Evolutionary conservation across 1,284 basidiomycete species (phyloP).

Genomic region (Stygiomarasmius scandens): DNA sequence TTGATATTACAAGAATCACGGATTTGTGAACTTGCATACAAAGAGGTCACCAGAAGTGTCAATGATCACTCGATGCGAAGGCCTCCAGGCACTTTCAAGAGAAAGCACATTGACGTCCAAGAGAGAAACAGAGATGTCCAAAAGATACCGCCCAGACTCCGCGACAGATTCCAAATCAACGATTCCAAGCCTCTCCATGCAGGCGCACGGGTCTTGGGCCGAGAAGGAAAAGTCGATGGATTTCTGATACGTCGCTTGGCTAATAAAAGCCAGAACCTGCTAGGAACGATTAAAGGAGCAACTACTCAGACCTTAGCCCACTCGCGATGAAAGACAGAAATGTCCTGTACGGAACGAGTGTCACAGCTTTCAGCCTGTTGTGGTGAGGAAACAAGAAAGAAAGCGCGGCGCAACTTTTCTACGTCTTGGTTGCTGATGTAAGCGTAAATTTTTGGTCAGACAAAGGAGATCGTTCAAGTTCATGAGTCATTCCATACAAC

Average conservation of each 20-base stretch:
- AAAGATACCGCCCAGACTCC: slow-evolving; percentile 22
- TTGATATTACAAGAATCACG: too few relatives aligned
- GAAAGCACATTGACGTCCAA: not conserved
- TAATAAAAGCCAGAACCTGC: slow-evolving; percentile 13
- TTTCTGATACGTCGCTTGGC: slow-evolving; percentile 18
- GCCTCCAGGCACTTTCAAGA: not conserved
- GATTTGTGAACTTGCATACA: too few relatives aligned
- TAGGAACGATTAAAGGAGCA: slow-evolving; percentile 15
- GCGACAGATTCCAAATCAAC: slow-evolving; percentile 25
- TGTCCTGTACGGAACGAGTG: slow-evolving; percentile 14
- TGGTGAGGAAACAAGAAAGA: not conserved
- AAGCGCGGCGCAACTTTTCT: too few relatives aligned
- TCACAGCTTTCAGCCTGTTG: slow-evolving; percentile 17
- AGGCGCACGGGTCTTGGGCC: slow-evolving; percentile 7
- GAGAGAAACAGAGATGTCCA: slow-evolving; percentile 1
- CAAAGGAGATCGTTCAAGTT: too few relatives aligned
- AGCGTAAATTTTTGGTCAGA: too few relatives aligned
- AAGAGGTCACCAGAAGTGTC: too few relatives aligned
- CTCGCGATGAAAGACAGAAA: slow-evolving; percentile 3
- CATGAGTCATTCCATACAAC: too few relatives aligned
- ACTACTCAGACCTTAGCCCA: slow-evolving; percentile 18
- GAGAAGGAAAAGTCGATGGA: not conserved
- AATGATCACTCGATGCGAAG: not conserved
- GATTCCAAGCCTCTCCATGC: not conserved
- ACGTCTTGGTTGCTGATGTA: too few relatives aligned